Evolutionary conservation across 495 filamentous ascomycete genomes (phyloP).

Genomic region (Lophiostoma macrostomum): DNA sequence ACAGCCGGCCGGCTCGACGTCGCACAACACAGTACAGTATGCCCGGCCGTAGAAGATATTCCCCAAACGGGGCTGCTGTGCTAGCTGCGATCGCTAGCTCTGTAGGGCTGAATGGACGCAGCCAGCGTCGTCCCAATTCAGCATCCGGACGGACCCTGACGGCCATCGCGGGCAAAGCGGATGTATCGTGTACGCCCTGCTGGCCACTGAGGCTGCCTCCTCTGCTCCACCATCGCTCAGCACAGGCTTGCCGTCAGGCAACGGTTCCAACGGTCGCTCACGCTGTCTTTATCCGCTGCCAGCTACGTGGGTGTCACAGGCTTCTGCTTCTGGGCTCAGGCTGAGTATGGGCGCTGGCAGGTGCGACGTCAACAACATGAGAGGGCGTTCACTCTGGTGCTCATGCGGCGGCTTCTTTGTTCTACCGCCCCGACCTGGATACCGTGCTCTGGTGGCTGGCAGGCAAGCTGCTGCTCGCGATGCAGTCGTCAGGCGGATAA

Average conservation of each 20-base stretch:
- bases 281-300: conserved; percentile 30
- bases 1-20: no score
- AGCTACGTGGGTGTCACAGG: conserved; percentile 19
- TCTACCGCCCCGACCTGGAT: neutral
- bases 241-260: conserved; percentile 16
- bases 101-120: neutral
- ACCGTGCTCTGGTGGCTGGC: conserved; percentile 18
- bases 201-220: no score
- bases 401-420: conserved; percentile 17
- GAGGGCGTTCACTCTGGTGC: neutral
- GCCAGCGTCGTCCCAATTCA: no score
- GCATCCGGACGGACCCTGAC: no score
- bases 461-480: neutral
- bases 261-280: conserved; percentile 24
- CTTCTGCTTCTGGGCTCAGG: conserved; percentile 9
- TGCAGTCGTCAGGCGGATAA: conserved; percentile 20
- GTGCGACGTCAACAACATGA: conserved; percentile 8
- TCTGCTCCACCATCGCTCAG: conserved; percentile 23
- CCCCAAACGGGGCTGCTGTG: neutral
- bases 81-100: neutral
- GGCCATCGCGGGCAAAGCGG: no score
- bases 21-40: no score
- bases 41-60: no score
- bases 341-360: conserved; percentile 8
- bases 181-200: no score